These are phyloP conservation scores for Cyberlindnera petersonii DNA, from an alignment of 805 yeast species.

Conservation along the genomic window DNA sequence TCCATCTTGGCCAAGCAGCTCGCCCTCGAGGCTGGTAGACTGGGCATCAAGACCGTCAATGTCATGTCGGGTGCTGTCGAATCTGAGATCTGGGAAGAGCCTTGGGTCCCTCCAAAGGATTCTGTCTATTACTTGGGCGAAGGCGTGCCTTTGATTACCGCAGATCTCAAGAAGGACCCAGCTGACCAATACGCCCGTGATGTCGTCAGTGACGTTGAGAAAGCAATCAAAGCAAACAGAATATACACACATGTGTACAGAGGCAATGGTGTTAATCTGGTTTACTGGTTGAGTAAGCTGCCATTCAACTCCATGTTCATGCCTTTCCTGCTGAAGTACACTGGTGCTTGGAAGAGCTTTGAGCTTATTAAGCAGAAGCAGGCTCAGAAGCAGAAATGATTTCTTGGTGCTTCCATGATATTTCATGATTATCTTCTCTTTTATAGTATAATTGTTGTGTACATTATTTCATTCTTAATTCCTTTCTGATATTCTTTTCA, in stretches of 20 bases:
- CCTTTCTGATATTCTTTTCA: no score
- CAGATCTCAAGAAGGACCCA: conserved; percentile 15
- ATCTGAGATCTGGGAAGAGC: conserved; percentile 28
- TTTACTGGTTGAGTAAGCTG: conserved; percentile 10
- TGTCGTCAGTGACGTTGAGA: conserved; percentile 34
- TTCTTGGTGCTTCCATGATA: no score
- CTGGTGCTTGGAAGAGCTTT: background rate
- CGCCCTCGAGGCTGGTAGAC: conserved; percentile 34
- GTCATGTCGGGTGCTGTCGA: conserved; percentile 39
- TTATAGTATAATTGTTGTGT: no score
- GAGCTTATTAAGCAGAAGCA: background rate
- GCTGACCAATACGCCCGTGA: conserved; percentile 36
- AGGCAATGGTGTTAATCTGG: conserved; percentile 10
- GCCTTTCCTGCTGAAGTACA: conserved; percentile 2
- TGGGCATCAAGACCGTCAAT: conserved; percentile 38
- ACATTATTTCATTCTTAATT: no score
- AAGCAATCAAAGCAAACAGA: conserved; percentile 1
- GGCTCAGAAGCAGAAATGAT: background rate
- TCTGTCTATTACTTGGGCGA: conserved; percentile 17
- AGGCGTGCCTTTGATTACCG: conserved; percentile 4
- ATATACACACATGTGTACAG: conserved; percentile 13
- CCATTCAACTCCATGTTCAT: conserved; percentile 5
- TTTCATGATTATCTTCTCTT: no score
- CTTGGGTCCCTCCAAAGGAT: conserved; percentile 7
- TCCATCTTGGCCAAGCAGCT: conserved; percentile 33